Evolutionary conservation across 2,329 filamentous ascomycete species (phyloP).

Genomic region (Aspergillus viridinutans): DNA sequence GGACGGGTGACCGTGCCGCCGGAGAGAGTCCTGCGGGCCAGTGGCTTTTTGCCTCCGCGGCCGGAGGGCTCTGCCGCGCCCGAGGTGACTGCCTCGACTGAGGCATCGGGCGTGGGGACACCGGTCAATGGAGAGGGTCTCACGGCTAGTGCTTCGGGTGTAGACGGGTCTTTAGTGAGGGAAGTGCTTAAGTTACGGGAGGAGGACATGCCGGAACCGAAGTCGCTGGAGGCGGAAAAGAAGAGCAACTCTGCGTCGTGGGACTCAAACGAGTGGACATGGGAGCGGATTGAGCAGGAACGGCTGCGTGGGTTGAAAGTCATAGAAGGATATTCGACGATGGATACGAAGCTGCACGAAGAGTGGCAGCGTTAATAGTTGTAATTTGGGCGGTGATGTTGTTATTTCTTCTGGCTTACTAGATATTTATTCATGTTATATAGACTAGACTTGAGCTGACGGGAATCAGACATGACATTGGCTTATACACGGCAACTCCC

Average conservation of each 20-base stretch:
- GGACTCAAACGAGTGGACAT: constrained; percentile 50
- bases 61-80: constrained; percentile 52
- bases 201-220: constrained; percentile 24
- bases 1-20: constrained; percentile 81
- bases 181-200: constrained; percentile 35
- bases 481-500: too few relatives aligned
- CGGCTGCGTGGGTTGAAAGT: constrained; percentile 52
- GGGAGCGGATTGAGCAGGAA: constrained; percentile 58
- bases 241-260: constrained; percentile 29
- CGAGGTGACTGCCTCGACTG: constrained; percentile 16
- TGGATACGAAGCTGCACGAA: constrained; percentile 51
- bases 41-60: constrained; percentile 68
- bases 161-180: constrained; percentile 33
- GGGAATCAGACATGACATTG: neutral
- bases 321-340: constrained; percentile 51
- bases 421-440: neutral
- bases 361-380: constrained; percentile 35
- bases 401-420: neutral
- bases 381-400: neutral
- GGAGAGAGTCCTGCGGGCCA: constrained; percentile 66
- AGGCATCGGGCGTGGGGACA: constrained; percentile 29
- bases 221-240: constrained; percentile 28
- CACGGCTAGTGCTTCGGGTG: constrained; percentile 24
- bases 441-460: neutral
- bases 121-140: constrained; percentile 31